phyloP scores from a whole-genome alignment of 441 rosid species.

The Geranium incanum region DNA sequence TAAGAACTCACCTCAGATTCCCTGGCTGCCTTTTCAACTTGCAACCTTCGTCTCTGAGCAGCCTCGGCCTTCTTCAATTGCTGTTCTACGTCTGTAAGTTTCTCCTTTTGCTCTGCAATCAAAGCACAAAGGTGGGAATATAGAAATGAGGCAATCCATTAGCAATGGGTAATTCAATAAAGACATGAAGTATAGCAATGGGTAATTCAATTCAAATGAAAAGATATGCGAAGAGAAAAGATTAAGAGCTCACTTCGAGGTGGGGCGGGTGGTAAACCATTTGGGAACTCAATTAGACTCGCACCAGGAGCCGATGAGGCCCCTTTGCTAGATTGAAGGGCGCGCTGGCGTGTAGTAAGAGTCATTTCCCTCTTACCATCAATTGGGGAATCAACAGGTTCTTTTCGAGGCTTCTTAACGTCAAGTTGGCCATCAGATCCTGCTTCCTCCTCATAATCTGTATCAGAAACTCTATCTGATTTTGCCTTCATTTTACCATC shows the following conservation, averaged over 20 bases:
- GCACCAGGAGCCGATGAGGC: constrained; percentile 42
- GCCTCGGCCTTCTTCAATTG: constrained; percentile 84
- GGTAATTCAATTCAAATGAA: not conserved
- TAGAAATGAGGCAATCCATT: constrained; percentile 1
- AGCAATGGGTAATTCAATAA: not conserved
- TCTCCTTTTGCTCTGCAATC: constrained; percentile 65
- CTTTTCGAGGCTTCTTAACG: constrained; percentile 50
- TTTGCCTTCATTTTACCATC: constrained; percentile 47
- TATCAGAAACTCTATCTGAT: constrained; percentile 38
- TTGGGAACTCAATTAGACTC: constrained; percentile 65
- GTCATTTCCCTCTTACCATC: constrained; percentile 58
- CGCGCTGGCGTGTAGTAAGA: constrained; percentile 80
- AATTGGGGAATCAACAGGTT: constrained; percentile 44
- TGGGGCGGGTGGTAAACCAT: constrained; percentile 89
- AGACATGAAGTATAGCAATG: not conserved
- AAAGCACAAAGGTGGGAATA: constrained; percentile 16
- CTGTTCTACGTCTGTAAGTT: constrained; percentile 74
- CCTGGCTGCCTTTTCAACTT: constrained; percentile 79
- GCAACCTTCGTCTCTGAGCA: constrained; percentile 80
- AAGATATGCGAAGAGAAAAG: constrained; percentile 5
- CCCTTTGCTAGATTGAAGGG: constrained; percentile 72
- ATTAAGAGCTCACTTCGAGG: constrained; percentile 67
- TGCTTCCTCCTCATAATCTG: constrained; percentile 47
- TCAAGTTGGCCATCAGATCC: constrained; percentile 47
- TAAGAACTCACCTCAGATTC: constrained; percentile 63